Percentiles rank a stretch among this genome's conserved stretches.
Conservation (phyloP, 352 stramenopile species). For the Globisporangium orthogonon region DNA sequence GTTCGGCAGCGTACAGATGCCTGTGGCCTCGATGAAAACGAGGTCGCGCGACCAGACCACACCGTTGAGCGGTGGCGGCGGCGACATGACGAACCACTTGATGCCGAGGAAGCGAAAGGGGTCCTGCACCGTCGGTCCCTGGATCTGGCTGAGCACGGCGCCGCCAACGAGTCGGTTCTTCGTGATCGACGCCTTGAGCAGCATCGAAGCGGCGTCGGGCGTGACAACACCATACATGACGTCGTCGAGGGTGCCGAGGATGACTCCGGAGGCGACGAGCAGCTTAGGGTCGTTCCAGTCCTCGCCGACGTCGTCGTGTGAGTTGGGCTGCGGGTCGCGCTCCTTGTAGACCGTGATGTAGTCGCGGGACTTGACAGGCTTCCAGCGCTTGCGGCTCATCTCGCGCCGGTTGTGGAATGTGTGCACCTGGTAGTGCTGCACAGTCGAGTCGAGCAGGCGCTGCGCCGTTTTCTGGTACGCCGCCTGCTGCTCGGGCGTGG, state of each 20-base stretch:
- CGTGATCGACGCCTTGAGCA: conserved; percentile 42
- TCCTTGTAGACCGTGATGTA: conserved; percentile 27
- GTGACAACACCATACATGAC: conserved; percentile 52
- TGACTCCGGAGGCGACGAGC: conserved; percentile 6
- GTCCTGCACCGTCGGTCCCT: conserved; percentile 10
- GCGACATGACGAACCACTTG: conserved; percentile 18
- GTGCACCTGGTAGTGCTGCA: conserved; percentile 21
- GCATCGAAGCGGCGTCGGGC: conserved; percentile 33
- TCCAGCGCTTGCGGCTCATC: conserved; percentile 22
- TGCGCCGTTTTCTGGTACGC: conserved; percentile 11
- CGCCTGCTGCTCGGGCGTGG: conserved; percentile 11
- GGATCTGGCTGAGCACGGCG: conserved; percentile 7
- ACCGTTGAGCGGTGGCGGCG: conserved; percentile 1
- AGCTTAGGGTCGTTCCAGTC: conserved; percentile 11
- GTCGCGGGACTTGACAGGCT: conserved; percentile 24
- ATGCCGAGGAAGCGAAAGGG: conserved; percentile 22
- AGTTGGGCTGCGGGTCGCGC: not conserved
- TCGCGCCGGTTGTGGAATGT: conserved; percentile 16
- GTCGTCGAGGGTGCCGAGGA: conserved; percentile 37
- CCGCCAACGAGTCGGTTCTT: conserved; percentile 32
- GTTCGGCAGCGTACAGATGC: conserved; percentile 21
- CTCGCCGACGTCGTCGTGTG: not conserved
- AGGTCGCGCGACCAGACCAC: conserved; percentile 18
- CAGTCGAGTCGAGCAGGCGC: conserved; percentile 14
- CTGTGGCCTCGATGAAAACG: conserved; percentile 35